phyloP scores from a whole-genome alignment of 805 yeast genomes.

The Metschnikowia proteae region DNA sequence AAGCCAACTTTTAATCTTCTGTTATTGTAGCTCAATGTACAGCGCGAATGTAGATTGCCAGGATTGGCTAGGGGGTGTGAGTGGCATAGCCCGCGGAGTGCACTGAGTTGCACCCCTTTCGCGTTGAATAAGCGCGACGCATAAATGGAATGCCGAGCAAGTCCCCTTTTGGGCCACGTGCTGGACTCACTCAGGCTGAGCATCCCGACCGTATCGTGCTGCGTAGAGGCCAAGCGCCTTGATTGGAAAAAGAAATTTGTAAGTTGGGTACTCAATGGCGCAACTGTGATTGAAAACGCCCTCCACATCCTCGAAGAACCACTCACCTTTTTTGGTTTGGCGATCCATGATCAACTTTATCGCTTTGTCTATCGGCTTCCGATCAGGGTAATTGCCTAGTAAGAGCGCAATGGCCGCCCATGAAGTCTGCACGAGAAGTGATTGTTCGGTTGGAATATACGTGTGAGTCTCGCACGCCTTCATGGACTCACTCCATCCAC shows the following conservation, averaged over 20 bases:
- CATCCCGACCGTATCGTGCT: slow-evolving; percentile 27
- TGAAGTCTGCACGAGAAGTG: slow-evolving; percentile 83
- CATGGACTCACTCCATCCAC: slow-evolving; percentile 98
- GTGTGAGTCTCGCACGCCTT: slow-evolving; percentile 78
- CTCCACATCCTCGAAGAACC: slow-evolving; percentile 80
- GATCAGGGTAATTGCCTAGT: slow-evolving; percentile 76
- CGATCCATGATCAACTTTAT: slow-evolving; percentile 57
- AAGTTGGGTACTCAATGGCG: slow-evolving; percentile 95
- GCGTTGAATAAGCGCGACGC: background rate
- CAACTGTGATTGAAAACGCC: slow-evolving; percentile 92
- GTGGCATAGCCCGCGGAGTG: background rate
- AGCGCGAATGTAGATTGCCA: background rate
- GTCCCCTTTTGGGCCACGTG: background rate
- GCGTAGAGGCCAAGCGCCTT: slow-evolving; percentile 82
- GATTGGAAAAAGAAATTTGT: slow-evolving; percentile 82
- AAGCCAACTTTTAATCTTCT: too few relatives aligned
- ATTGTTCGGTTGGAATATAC: slow-evolving; percentile 61
- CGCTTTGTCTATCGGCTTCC: slow-evolving; percentile 58
- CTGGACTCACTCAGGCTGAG: slow-evolving; percentile 3
- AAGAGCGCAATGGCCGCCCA: slow-evolving; percentile 87
- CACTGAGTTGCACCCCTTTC: background rate
- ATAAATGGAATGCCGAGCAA: slow-evolving; percentile 3
- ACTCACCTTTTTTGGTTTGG: slow-evolving; percentile 76
- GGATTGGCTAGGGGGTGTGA: background rate
- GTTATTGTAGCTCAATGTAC: background rate